Base-by-base conservation (phyloP, 2,329 filamentous ascomycete species). In the Colletotrichum lupini region DNA sequence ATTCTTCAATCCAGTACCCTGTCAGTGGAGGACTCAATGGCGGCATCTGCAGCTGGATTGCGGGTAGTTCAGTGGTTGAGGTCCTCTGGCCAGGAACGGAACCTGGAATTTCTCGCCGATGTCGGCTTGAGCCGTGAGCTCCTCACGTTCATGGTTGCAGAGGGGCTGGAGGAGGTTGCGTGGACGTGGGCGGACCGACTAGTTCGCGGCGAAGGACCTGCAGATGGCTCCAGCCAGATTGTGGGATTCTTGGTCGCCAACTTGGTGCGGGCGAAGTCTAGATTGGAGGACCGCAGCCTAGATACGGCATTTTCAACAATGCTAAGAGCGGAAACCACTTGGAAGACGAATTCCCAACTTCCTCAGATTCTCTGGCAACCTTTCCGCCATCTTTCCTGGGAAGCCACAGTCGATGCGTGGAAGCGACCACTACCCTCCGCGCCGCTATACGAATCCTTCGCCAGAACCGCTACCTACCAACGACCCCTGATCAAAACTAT, bases 61-160 rank as follows among this genome's bases (percentile, higher is more conserved):
- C 85, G 84, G 19, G 86, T 91, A 0, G 76, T 90, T 2, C 82
- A 84, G 67, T 91, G 89, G 89, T 84, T 91, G 35, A 84, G 84
- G 1, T 82, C 87, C 0, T 87, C 86, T 1, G 87, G 88, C 2
- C 77, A 83, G 2, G 87, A 89, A 74, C 80, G 82, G 0, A 78
- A 83, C 49, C 79, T 90, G 14, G 77, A 79, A 1, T 90, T 91
- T 66, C 78, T 89, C 5, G 76, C 80, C 22, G 76, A 85, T 58
- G 70, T 79, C 42, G 73, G 76, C n/a, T 82, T 87, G 37, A 77
- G 88, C 67, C 76, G 79, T 5, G 75, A 79, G 4, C 79, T 91
- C 3, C 76, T 86, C 7, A 84, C 83, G 1, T 90, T 90, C 77
- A 79, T 91, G 70, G 82, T 89, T 5, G 85, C 86, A 8, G 89